Evolutionary conservation across 2,329 filamentous ascomycete species (phyloP), one percentile per base, ranked within the genome.

Genomic region (Tolypocladium pustulatum): DNA sequence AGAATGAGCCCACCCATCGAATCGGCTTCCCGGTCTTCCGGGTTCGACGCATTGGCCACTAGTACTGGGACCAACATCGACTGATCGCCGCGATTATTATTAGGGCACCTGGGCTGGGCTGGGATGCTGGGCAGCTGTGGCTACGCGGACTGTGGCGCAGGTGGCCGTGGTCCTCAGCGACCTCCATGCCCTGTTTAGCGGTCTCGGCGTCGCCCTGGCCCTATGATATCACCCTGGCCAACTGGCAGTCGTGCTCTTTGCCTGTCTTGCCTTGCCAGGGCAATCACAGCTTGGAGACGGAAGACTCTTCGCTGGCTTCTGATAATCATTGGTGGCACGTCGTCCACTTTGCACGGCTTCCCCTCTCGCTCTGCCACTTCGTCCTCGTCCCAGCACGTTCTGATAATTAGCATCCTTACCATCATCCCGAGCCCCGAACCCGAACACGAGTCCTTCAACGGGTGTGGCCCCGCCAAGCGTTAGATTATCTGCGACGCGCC

Each of bases 1-100:
- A 72, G 66, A 70, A 72, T 73, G 69, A 72, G 69, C 66, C 72
- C 70, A 73, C 69, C 63, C 57, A 43, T 57, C 60, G 63, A 62
- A 60, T 63, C 62, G 56, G 60, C 56, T 59, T 72, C 66, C 71
- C 69, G 71, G 37, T 59, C 62, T 68, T 70, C 70, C 70, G 70
- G 59, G 57, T 51, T 15, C 32, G 32, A 54, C 30, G 8, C 36
- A 56, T 7, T 30, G 9, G 22, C 37, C 25, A 37, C 25, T 41
- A 12, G 27, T 30, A 22, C 41, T 49, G 43, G 43, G 2, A 8
- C 25, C 25, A 10, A 9, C 25, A 49, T 30, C 43, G 13, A 20
- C 43, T 49, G 43, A 49, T 49, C 4, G n/a, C 41, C 17, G 22
- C 10, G n/a, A n/a, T n/a, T n/a, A n/a, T n/a, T n/a, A n/a, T n/a